Evolutionary conservation across 108 stramenopile species (phyloP).

Genomic region (Phaeodactylum tricornutum): DNA sequence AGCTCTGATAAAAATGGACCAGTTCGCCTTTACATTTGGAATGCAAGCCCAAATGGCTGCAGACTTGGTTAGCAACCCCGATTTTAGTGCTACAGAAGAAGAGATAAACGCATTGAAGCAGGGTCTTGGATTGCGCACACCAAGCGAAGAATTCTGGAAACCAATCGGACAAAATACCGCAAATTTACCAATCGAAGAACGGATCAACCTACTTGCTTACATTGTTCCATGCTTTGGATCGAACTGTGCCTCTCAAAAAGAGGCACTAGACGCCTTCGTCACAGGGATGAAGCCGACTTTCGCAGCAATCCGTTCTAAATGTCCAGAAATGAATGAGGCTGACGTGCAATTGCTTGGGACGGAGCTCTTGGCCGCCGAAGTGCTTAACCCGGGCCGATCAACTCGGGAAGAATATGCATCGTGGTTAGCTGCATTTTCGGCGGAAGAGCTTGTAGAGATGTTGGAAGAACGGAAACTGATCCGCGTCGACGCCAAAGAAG

Average conservation of each 20-base stretch:
- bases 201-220: conserved; percentile 76
- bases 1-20: conserved; percentile 77
- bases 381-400: conserved; percentile 50
- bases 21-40: conserved; percentile 78
- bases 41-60: conserved; percentile 87
- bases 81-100: conserved; percentile 64
- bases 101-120: conserved; percentile 70
- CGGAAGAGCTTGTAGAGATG: conserved; percentile 53
- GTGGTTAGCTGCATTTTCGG: conserved; percentile 67
- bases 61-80: conserved; percentile 64
- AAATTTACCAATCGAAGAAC: conserved; percentile 73
- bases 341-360: conserved; percentile 72
- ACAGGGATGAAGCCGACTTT: conserved; percentile 67
- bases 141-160: conserved; percentile 76
- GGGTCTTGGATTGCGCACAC: conserved; percentile 79
- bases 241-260: conserved; percentile 53
- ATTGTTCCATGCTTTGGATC: conserved; percentile 79
- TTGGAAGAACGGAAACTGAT: conserved; percentile 51
- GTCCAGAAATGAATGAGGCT: conserved; percentile 43
- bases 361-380: conserved; percentile 68
- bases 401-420: conserved; percentile 64
- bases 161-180: conserved; percentile 78
- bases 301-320: conserved; percentile 49
- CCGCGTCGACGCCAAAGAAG: conserved; percentile 37
- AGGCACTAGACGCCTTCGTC: conserved; percentile 54